Evolutionary conservation across 305 asterid species (phyloP).

Genomic region (Fraxinus angustifolia): DNA sequence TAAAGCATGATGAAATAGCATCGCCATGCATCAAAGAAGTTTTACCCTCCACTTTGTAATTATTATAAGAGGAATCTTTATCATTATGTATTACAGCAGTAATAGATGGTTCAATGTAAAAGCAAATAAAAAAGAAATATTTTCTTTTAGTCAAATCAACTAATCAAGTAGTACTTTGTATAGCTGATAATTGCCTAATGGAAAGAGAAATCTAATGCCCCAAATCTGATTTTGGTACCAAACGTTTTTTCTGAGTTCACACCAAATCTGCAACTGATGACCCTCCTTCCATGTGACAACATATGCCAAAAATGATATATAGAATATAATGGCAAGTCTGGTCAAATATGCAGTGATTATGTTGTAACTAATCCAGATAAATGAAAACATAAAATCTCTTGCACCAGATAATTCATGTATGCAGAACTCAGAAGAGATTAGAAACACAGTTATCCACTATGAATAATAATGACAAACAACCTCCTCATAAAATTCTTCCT

Average conservation of each 20-base stretch:
- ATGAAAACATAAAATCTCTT: slow-evolving; percentile 19
- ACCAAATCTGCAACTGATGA: slow-evolving; percentile 9
- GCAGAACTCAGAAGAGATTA: slow-evolving; percentile 21
- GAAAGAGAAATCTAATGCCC: background rate
- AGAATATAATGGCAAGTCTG: slow-evolving; percentile 6
- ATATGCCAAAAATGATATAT: slow-evolving; percentile 1
- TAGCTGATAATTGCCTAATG: background rate
- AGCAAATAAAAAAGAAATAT: background rate
- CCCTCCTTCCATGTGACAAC: slow-evolving; percentile 17
- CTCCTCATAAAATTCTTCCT: slow-evolving; percentile 91
- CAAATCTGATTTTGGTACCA: slow-evolving; percentile 5
- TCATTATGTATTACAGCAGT: background rate
- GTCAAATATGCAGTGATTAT: slow-evolving; percentile 16
- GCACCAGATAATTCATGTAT: slow-evolving; percentile 7
- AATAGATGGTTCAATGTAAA: background rate
- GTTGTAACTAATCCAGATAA: slow-evolving; percentile 8
- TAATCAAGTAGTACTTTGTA: slow-evolving; percentile 1
- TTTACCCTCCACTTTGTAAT: background rate
- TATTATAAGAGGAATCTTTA: background rate
- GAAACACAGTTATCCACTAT: slow-evolving; percentile 20
- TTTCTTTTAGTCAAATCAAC: background rate
- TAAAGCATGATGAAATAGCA: background rate
- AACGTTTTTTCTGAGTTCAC: background rate
- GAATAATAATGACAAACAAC: slow-evolving; percentile 34
- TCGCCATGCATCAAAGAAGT: slow-evolving; percentile 7